These are phyloP conservation scores for Exophiala aquamarina DNA, from an alignment of 2,329 filamentous ascomycete genomes.

Conservation along the genomic window DNA sequence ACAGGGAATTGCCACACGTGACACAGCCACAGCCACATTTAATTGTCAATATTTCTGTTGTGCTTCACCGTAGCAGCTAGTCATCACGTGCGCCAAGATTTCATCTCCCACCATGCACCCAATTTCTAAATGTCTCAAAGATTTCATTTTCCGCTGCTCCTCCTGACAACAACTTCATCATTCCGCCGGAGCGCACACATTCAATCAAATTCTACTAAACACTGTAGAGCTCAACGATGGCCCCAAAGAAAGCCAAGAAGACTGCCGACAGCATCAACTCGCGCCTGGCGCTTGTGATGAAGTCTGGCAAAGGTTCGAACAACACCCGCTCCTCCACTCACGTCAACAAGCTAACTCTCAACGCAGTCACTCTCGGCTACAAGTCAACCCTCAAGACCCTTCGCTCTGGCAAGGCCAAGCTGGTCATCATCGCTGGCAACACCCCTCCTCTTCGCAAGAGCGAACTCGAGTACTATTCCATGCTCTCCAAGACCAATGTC, in stretches of 20 bases:
- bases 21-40: too few relatives aligned
- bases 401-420: conserved; percentile 95
- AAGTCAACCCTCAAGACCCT: conserved; percentile 88
- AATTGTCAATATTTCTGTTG: too few relatives aligned
- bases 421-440: conserved; percentile 94
- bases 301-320: conserved; percentile 57
- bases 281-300: conserved; percentile 69
- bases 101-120: background rate
- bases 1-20: too few relatives aligned
- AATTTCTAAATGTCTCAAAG: background rate
- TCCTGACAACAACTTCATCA: conserved; percentile 10
- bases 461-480: conserved; percentile 75
- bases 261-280: conserved; percentile 77
- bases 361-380: conserved; percentile 79
- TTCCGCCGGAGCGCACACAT: conserved; percentile 39
- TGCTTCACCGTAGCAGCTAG: background rate
- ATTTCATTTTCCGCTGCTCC: background rate
- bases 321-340: background rate
- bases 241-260: conserved; percentile 71
- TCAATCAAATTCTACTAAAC: conserved; percentile 24
- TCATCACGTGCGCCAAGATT: background rate
- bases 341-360: conserved; percentile 2
- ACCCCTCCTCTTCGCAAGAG: conserved; percentile 96
- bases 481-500: conserved; percentile 68
- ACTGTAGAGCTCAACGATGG: conserved; percentile 55